phyloP scores from a whole-genome alignment of 345 rosid genomes.

The Melastoma malabathricum region DNA sequence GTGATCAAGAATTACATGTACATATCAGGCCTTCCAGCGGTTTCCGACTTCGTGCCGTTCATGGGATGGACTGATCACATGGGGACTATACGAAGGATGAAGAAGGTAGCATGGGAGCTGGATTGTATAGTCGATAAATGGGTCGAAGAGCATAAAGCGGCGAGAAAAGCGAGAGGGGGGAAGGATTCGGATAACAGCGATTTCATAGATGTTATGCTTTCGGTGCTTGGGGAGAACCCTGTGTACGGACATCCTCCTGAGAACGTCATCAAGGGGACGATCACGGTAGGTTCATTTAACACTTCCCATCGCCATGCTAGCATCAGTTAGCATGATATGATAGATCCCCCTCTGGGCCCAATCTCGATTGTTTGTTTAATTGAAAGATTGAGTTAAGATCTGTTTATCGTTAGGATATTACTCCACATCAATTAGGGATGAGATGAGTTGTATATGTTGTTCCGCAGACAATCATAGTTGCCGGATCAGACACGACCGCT shows the following conservation, averaged over 20 bases:
- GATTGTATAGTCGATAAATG: slow-evolving; percentile 31
- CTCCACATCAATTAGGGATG: background rate
- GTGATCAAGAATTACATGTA: slow-evolving; percentile 21
- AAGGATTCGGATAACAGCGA: slow-evolving; percentile 13
- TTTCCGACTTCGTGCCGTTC: slow-evolving; percentile 45
- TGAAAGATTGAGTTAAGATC: no score
- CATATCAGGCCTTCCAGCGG: slow-evolving; percentile 20
- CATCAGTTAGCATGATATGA: background rate
- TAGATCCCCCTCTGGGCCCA: background rate
- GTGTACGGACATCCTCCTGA: slow-evolving; percentile 33
- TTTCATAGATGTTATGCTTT: slow-evolving; percentile 44
- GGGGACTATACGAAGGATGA: slow-evolving; percentile 35
- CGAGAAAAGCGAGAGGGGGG: slow-evolving; percentile 1
- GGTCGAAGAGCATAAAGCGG: slow-evolving; percentile 41
- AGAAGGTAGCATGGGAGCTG: slow-evolving; percentile 26
- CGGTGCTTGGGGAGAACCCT: slow-evolving; percentile 22
- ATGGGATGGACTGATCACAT: slow-evolving; percentile 41
- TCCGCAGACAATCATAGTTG: slow-evolving; percentile 17
- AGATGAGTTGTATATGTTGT: background rate
- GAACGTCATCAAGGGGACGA: slow-evolving; percentile 42
- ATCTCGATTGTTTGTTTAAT: no score
- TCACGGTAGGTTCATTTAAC: slow-evolving; percentile 23
- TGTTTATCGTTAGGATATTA: background rate
- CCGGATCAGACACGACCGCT: slow-evolving; percentile 6
- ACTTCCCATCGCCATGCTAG: background rate